Evolutionary conservation across 2,329 filamentous ascomycete genomes (phyloP), one percentile per base, ranked within the genome.

Genomic region (Ascocoryne sarcoides): DNA sequence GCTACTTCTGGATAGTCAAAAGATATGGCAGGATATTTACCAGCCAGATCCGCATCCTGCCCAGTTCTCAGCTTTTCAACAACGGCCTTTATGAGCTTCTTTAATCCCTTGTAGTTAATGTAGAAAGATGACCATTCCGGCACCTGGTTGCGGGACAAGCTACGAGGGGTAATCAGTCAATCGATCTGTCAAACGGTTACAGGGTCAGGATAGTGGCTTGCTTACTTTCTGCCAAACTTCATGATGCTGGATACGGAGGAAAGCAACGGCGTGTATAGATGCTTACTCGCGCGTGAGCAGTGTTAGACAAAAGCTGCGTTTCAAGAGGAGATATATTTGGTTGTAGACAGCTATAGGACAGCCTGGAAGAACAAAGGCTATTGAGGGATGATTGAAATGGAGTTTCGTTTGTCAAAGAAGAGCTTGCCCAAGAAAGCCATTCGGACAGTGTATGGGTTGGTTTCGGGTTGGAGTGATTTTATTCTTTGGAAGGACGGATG

Each of bases 61-160:
- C 83, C 84, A 57, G 76, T 71, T 58, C 79, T 81, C 10, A 69
- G 69, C 46, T 76, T 74, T 49, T 75, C 70, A 43, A 78, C 73
- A 23, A 84, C 82, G 55, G 66, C 65, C 59, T 95, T 96, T 67
- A 98, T 89, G 49, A 95, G 76, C 69, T 92, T 95, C 72, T 98
- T 98, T 55, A 96, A 69, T 53, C 81, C 79, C 60, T 90, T 92
- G 69, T 93, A 93, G 66, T 92, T 79, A 68, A 92, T 89, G 60
- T 93, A 93, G 21, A 73, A 80, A 42, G 79, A 71, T 39, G 84
- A 81, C 86, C 86, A 93, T 65, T 90, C 85, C 35, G 85, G 86
- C 57, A 92, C 84, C 65, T 90, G 84, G 59, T 89, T 88, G 35
- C 84, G 78, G 14, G 84, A 76, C 40, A 93, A 71, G 59, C 77